Conservation (phyloP, 768 basidiomycete genomes). For the Xerocomus potaroensis region DNA sequence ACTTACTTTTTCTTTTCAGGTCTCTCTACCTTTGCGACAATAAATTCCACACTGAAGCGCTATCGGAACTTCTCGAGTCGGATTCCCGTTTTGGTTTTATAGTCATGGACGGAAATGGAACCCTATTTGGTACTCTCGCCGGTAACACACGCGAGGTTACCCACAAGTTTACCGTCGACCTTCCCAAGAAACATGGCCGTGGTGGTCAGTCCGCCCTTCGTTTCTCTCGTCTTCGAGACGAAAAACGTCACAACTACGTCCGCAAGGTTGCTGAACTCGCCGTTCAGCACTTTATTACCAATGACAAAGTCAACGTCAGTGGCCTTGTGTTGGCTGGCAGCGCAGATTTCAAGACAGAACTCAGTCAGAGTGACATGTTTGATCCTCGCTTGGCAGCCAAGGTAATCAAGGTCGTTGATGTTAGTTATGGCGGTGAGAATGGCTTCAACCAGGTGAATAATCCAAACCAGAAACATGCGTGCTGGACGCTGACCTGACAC, state of each 20-base stretch:
- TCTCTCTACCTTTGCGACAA: conserved; percentile 99
- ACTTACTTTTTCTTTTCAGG: conserved; percentile 35
- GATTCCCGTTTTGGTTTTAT: conserved; percentile 99
- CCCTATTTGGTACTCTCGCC: conserved; percentile 91
- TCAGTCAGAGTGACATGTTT: conserved; percentile 95
- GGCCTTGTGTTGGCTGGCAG: conserved; percentile 95
- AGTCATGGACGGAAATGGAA: conserved; percentile 99
- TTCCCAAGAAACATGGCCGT: conserved; percentile 99
- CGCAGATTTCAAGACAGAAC: conserved; percentile 98
- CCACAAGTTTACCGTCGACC: conserved; percentile 98
- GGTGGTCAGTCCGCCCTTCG: conserved; percentile 99
- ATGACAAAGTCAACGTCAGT: conserved; percentile 97
- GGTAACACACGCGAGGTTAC: conserved; percentile 97
- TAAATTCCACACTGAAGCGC: conserved; percentile 98
- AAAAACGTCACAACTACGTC: conserved; percentile 99
- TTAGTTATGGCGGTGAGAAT: conserved; percentile 97
- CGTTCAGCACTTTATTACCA: conserved; percentile 96
- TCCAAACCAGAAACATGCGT: neutral
- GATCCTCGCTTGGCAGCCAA: conserved; percentile 84
- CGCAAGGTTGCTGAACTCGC: conserved; percentile 97
- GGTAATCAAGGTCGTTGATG: conserved; percentile 97
- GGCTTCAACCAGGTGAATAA: conserved; percentile 92
- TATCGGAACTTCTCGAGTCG: conserved; percentile 93
- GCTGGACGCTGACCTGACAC: neutral
- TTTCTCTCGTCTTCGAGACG: conserved; percentile 99